A percentile compares a stretch with the other conserved stretches of the same genome.
These are phyloP conservation scores for Boletus mariae DNA, from an alignment of 1,284 basidiomycete species.

Conservation along the genomic window DNA sequence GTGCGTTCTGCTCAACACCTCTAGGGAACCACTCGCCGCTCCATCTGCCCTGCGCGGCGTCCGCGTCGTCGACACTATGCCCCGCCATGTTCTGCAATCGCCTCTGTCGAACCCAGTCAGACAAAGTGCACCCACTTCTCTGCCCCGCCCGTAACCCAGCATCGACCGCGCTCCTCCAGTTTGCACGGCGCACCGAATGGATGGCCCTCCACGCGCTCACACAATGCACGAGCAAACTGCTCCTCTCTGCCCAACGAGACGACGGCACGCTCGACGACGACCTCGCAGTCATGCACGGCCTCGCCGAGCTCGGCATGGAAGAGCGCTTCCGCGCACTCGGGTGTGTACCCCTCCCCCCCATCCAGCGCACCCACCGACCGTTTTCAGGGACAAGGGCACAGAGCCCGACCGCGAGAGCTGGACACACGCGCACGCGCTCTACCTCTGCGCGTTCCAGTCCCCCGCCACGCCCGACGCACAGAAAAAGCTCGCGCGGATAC, in stretches of 20 bases:
- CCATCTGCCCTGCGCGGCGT: slow-evolving; percentile 47
- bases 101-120: slow-evolving; percentile 63
- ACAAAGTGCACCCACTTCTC: slow-evolving; percentile 65
- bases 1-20: slow-evolving; percentile 65
- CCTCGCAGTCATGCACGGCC: slow-evolving; percentile 46
- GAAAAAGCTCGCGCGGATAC: slow-evolving; percentile 53
- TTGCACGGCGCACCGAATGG: slow-evolving; percentile 59
- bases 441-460: slow-evolving; percentile 55
- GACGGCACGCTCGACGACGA: slow-evolving; percentile 45
- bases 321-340: slow-evolving; percentile 56
- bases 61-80: slow-evolving; percentile 45
- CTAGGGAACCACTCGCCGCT: slow-evolving; percentile 47
- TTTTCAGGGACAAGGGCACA: slow-evolving; percentile 23
- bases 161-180: slow-evolving; percentile 55
- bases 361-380: background rate
- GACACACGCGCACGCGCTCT: slow-evolving; percentile 57
- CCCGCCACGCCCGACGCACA: slow-evolving; percentile 47
- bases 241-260: slow-evolving; percentile 54
- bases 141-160: slow-evolving; percentile 75
- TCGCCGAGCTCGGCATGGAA: slow-evolving; percentile 66
- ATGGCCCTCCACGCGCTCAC: slow-evolving; percentile 73
- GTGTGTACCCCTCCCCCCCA: slow-evolving; percentile 32
- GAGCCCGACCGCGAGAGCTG: slow-evolving; percentile 61
- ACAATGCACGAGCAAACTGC: slow-evolving; percentile 59
- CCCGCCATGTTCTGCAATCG: slow-evolving; percentile 75